These are phyloP conservation scores for Thozetella sp. DNA, from an alignment of 495 filamentous ascomycete species.

Conservation along the genomic window DNA sequence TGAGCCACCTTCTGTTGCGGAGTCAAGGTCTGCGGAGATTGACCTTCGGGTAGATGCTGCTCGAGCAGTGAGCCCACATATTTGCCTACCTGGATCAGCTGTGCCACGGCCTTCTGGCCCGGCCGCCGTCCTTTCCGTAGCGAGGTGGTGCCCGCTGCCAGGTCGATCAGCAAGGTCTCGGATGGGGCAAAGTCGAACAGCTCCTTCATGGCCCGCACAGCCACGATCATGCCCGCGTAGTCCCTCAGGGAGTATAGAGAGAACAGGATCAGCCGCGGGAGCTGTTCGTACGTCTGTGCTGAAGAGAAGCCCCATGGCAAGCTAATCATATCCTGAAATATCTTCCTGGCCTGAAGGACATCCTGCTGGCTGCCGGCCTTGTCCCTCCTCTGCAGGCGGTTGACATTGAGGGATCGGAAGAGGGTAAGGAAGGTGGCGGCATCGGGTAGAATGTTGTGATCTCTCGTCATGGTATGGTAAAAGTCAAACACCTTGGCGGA, in stretches of 20 bases:
- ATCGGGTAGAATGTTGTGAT: conserved; percentile 54
- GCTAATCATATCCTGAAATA: conserved; percentile 65
- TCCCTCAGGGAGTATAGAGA: conserved; percentile 45
- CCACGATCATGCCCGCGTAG: conserved; percentile 58
- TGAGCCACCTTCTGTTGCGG: conserved; percentile 22
- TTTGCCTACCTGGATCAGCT: conserved; percentile 28
- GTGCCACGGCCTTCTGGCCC: conserved; percentile 28
- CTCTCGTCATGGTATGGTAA: conserved; percentile 44
- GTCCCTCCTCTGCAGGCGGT: conserved; percentile 39
- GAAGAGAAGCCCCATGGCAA: conserved; percentile 30
- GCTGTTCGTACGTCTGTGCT: conserved; percentile 25
- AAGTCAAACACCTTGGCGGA: conserved; percentile 54
- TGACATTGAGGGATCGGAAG: conserved; percentile 53
- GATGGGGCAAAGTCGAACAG: conserved; percentile 52
- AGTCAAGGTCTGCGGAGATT: conserved; percentile 17
- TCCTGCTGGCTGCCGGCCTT: conserved; percentile 44
- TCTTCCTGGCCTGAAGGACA: conserved; percentile 48
- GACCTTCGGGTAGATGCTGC: conserved; percentile 14
- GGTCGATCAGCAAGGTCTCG: conserved; percentile 39
- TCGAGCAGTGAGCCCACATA: conserved; percentile 28
- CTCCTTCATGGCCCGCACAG: conserved; percentile 55
- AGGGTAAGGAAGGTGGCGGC: conserved; percentile 71
- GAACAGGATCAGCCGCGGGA: conserved; percentile 44
- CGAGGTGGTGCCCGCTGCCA: conserved; percentile 33
- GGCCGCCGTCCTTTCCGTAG: conserved; percentile 23